Conservation (phyloP, 2,329 filamentous ascomycete genomes). For the Xylariaceae sp. region DNA sequence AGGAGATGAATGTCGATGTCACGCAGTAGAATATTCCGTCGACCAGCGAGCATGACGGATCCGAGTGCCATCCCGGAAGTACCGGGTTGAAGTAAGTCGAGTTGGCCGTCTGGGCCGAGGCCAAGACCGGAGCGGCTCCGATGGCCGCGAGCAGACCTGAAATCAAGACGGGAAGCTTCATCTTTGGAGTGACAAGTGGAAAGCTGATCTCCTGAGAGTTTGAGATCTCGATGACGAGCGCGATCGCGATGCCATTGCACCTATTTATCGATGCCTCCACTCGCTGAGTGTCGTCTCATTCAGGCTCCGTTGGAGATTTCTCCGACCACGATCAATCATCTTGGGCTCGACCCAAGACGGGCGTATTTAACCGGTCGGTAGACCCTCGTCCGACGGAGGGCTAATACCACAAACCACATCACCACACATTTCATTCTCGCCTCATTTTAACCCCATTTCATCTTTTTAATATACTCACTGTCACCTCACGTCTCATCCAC, state of each 20-base stretch:
- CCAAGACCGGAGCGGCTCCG: neutral
- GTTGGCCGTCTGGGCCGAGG: constrained; percentile 7
- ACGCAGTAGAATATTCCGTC: constrained; percentile 47
- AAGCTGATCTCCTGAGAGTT: neutral
- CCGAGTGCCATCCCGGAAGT: constrained; percentile 46
- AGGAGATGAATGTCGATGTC: constrained; percentile 48
- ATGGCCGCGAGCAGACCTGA: constrained; percentile 7
- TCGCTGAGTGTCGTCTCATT: neutral
- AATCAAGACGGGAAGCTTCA: constrained; percentile 12
- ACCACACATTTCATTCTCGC: too few species aligned
- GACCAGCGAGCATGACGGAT: constrained; percentile 38
- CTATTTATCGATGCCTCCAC: constrained; percentile 3
- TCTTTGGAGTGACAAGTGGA: constrained; percentile 1
- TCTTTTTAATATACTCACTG: too few species aligned
- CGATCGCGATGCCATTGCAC: neutral
- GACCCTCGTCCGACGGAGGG: neutral
- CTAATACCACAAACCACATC: too few species aligned
- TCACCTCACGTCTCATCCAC: too few species aligned
- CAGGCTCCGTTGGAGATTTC: constrained; percentile 3
- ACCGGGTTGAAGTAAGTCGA: constrained; percentile 39
- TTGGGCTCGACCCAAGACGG: neutral
- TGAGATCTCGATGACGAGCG: neutral
- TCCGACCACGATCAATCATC: neutral
- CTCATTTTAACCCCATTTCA: too few species aligned
- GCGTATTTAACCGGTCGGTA: constrained; percentile 13